These are phyloP conservation scores for Aspergillus quadricinctus DNA, from an alignment of 2,329 filamentous ascomycete species.

Conservation along the genomic window DNA sequence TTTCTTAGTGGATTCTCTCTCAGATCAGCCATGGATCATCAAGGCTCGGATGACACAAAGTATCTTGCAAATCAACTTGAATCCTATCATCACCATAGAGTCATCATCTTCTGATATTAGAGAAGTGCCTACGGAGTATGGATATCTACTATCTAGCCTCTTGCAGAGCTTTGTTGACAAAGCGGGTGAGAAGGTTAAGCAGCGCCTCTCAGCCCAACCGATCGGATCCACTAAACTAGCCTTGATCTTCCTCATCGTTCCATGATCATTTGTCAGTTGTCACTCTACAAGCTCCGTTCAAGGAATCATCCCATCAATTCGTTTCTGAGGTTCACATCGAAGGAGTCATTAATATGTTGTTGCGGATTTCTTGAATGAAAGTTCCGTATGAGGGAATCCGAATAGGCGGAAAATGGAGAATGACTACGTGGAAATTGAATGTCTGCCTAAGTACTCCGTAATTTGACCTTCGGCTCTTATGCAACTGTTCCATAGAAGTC, in stretches of 20 bases:
- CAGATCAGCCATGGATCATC: neutral
- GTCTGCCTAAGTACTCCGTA: neutral
- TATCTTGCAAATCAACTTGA: neutral
- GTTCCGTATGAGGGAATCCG: neutral
- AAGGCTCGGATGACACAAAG: neutral
- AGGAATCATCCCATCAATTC: neutral
- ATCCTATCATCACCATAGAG: neutral
- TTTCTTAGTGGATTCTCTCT: neutral
- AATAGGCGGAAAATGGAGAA: neutral
- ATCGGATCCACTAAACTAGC: constrained; percentile 22
- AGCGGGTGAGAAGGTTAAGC: constrained; percentile 7
- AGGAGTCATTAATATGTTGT: neutral
- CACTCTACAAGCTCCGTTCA: neutral
- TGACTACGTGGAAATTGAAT: neutral
- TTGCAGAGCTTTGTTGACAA: neutral
- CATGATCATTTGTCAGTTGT: no score
- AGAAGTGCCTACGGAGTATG: neutral
- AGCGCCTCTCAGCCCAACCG: constrained; percentile 16
- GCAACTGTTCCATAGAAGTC: neutral
- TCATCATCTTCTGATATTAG: neutral
- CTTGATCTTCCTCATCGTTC: constrained; percentile 4
- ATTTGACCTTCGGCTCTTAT: neutral
- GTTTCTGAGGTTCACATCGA: neutral
- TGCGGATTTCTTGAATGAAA: neutral
- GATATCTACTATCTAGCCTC: no score